Evolutionary conservation across 805 yeast species (phyloP), one percentile per base, ranked within the genome.

Genomic region (Candida pseudofarinosa): DNA sequence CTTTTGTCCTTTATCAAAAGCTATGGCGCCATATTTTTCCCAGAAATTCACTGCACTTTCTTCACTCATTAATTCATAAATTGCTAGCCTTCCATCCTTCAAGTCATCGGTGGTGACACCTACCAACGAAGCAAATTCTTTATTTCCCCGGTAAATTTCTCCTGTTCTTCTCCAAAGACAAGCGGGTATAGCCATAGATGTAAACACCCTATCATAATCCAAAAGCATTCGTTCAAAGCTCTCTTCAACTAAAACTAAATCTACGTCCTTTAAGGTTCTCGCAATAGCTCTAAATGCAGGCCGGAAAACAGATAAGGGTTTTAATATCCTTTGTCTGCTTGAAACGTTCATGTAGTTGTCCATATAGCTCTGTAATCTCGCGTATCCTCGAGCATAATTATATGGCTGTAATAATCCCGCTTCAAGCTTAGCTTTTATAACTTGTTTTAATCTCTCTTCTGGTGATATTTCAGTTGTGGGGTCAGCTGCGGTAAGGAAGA

Each of bases 151-250:
- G 54, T 88, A 91, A 3, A 91, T 91, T 52, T 91, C 98, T 2
- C 98, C 98, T 0, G 98, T 90, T 53, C 98, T 81, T 59, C 98
- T 71, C 97, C 98, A 91, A 20, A 91, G 71, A 65, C 98, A 91
- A 1, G 97, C 97, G 1, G 98, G 98, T 47, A 91, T 88, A 4
- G 97, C 96, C 96, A 91, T 89, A 3, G 96, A 85, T 0, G 97
- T 89, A 66, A 91, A 91, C 3, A 91, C 97, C 30, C 98, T 74
- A 60, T 91, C 98, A 56, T 91, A 89, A 53, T 91, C 96, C 40
- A 91, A 68, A 36, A 91, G 65, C 95, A 91, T 87, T 48, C 97
- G 73, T 65, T 91, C 98, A 58, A 91, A 91, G 43, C 85, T 84
- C 62, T 91, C 98, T 55, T 91, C 98, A 3, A 91, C 97, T 30